A percentile compares a stretch with the other conserved stretches of the same genome.
These are phyloP conservation scores for Colletotrichum scovillei DNA, from an alignment of 2,329 filamentous ascomycete genomes.

Conservation along the genomic window DNA sequence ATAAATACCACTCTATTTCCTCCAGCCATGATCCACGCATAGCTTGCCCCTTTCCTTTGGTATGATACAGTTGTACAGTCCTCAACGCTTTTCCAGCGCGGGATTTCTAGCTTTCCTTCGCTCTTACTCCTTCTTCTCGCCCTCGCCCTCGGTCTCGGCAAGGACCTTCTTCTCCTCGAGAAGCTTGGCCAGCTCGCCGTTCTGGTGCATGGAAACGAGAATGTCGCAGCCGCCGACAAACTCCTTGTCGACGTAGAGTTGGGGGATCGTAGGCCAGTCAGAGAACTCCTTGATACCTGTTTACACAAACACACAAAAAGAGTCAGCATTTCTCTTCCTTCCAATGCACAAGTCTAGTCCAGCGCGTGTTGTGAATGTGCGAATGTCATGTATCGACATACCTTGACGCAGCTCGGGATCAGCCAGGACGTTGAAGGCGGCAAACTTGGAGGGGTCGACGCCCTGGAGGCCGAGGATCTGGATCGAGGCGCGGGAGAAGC, in stretches of 20 bases:
- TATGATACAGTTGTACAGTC: conserved; percentile 35
- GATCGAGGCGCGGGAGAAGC: conserved; percentile 94
- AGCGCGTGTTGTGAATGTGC: too few species aligned
- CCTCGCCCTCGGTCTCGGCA: conserved; percentile 59
- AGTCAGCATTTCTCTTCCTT: conserved; percentile 12
- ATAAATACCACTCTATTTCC: conserved; percentile 25
- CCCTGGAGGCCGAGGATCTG: conserved; percentile 96
- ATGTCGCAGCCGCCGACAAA: conserved; percentile 99
- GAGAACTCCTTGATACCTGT: conserved; percentile 98
- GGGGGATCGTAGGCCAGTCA: conserved; percentile 98
- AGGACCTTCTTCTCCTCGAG: conserved; percentile 94
- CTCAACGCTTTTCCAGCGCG: conserved; percentile 1
- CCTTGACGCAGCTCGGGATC: conserved; percentile 87
- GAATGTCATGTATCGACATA: conserved; percentile 50
- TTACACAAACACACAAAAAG: background rate
- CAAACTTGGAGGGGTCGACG: conserved; percentile 94
- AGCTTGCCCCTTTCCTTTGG: conserved; percentile 4
- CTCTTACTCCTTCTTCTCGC: conserved; percentile 47
- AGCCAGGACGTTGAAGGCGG: conserved; percentile 97
- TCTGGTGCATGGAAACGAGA: conserved; percentile 95
- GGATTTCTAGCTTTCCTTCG: background rate
- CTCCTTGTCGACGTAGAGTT: conserved; percentile 94
- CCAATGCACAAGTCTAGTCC: background rate
- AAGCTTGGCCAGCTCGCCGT: conserved; percentile 90
- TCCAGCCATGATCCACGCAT: background rate